These are phyloP conservation scores for Neopestalotiopsis sp. DNA, from an alignment of 2,329 filamentous ascomycete species.

Conservation along the genomic window DNA sequence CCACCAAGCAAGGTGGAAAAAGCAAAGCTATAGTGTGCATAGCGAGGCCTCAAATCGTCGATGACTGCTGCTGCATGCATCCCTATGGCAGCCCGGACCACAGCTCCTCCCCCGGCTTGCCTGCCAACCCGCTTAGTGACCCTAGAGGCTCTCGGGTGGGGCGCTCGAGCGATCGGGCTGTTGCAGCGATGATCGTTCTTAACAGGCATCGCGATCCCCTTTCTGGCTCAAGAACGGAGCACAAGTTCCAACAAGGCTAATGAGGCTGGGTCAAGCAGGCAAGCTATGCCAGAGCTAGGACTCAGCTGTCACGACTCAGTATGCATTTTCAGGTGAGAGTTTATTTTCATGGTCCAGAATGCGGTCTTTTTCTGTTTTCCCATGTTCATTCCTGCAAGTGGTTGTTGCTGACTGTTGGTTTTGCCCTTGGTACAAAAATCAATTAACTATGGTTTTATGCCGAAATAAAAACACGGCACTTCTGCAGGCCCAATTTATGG, in stretches of 20 bases:
- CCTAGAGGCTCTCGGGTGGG: neutral
- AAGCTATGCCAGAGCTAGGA: neutral
- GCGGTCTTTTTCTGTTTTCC: neutral
- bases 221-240: neutral
- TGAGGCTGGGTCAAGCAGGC: neutral
- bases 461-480: neutral
- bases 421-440: conserved; percentile 14
- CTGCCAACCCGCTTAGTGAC: neutral
- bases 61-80: neutral
- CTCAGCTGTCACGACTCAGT: neutral
- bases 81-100: neutral
- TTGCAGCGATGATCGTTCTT: conserved; percentile 3
- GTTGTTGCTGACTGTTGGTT: neutral
- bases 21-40: neutral
- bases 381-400: neutral
- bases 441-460: conserved; percentile 21
- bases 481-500: conserved; percentile 23
- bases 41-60: neutral
- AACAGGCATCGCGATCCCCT: neutral
- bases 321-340: too few relatives aligned
- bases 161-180: neutral
- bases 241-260: neutral
- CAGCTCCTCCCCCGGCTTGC: neutral
- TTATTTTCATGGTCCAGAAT: neutral
- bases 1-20: neutral